Evolutionary conservation across 164 flowering plant species (phyloP).

Genomic region (Echeveria elegans): DNA sequence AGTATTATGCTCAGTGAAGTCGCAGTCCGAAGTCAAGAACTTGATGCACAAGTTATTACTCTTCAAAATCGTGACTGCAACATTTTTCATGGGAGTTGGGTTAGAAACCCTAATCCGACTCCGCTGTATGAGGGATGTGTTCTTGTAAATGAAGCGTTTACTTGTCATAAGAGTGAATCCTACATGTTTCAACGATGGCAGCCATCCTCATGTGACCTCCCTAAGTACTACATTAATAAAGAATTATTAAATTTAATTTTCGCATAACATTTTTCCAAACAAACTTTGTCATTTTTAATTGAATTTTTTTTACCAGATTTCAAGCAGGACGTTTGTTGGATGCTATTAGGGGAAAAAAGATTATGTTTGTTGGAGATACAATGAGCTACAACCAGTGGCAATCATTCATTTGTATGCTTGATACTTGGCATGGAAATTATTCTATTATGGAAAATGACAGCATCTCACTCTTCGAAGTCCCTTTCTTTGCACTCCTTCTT

Average conservation of each 20-base stretch:
- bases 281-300: not conserved
- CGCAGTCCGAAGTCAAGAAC: too few relatives aligned
- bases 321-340: slow-evolving; percentile 23
- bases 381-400: slow-evolving; percentile 35
- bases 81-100: too few relatives aligned
- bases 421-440: not conserved
- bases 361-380: slow-evolving; percentile 44
- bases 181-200: slow-evolving; percentile 27
- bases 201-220: slow-evolving; percentile 19
- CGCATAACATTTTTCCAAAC: not conserved
- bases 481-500: slow-evolving; percentile 11
- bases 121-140: too few relatives aligned
- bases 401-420: slow-evolving; percentile 31
- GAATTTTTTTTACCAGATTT: slow-evolving; percentile 23
- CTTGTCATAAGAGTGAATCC: too few relatives aligned
- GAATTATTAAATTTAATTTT: not conserved
- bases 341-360: slow-evolving; percentile 24
- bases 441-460: too few relatives aligned
- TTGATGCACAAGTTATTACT: too few relatives aligned
- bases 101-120: too few relatives aligned
- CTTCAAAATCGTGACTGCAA: too few relatives aligned
- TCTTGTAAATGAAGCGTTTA: too few relatives aligned
- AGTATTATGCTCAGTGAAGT: too few relatives aligned
- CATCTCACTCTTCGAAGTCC: too few relatives aligned
- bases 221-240: slow-evolving; percentile 17